Conservation (phyloP, 371 early-diverging fungal genomes). For the Mucor mucedo region DNA sequence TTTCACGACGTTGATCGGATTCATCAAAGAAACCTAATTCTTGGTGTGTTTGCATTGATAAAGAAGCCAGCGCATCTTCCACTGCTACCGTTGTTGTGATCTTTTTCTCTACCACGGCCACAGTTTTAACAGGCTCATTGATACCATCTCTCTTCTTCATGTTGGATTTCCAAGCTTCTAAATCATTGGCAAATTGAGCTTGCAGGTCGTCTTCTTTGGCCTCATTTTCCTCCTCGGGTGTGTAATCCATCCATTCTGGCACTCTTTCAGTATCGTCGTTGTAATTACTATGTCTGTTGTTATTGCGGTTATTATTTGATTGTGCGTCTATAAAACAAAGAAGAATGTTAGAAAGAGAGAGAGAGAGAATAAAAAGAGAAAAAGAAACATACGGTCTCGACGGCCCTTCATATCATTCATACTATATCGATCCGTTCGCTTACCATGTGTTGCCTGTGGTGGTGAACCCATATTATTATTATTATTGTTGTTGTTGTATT, state of each 20-base stretch:
- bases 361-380: too few species aligned
- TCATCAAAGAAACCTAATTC: conserved; percentile 28
- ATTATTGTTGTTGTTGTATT: conserved; percentile 7
- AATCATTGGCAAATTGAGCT: conserved; percentile 52
- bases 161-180: conserved; percentile 68
- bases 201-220: conserved; percentile 32
- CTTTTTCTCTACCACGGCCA: conserved; percentile 4
- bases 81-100: not conserved
- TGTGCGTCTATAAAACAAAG: not conserved
- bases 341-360: too few species aligned
- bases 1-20: conserved; percentile 24
- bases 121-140: conserved; percentile 3
- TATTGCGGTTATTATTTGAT: conserved; percentile 10
- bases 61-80: conserved; percentile 3
- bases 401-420: conserved; percentile 6
- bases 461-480: conserved; percentile 15
- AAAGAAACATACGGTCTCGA: conserved; percentile 11
- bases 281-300: conserved; percentile 11
- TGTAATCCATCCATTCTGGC: conserved; percentile 75
- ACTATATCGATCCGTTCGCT: conserved; percentile 13
- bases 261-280: conserved; percentile 39
- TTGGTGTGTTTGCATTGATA: conserved; percentile 5
- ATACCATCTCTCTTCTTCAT: conserved; percentile 65
- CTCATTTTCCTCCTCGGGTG: conserved; percentile 50
- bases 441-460: conserved; percentile 1